phyloP scores from a whole-genome alignment of 1,139 yeast species.

The Geotrichum armillariae region DNA sequence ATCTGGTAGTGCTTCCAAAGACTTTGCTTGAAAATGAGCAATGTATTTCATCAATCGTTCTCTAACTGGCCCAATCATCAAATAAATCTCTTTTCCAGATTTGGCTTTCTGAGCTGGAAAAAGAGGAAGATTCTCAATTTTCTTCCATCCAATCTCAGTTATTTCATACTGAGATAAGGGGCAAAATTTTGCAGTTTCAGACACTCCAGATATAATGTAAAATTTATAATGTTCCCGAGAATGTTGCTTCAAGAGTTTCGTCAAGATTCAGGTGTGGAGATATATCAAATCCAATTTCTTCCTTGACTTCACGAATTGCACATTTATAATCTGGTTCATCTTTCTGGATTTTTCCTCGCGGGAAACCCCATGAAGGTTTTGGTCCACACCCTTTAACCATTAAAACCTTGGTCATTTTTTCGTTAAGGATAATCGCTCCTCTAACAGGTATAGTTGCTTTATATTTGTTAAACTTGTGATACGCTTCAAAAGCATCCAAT shows the following conservation, averaged over 20 bases:
- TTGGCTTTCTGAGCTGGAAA: no score
- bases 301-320: conserved; percentile 91
- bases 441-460: conserved; percentile 93
- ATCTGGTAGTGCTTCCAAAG: no score
- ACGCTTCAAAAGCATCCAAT: conserved; percentile 31
- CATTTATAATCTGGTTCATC: conserved; percentile 89
- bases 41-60: no score
- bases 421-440: conserved; percentile 87
- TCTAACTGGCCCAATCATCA: no score
- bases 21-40: no score
- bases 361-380: conserved; percentile 86
- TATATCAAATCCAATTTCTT: conserved; percentile 94
- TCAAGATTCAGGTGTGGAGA: conserved; percentile 63
- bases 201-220: conserved; percentile 73
- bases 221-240: conserved; percentile 87
- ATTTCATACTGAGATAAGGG: conserved; percentile 91
- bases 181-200: conserved; percentile 69
- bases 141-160: conserved; percentile 61
- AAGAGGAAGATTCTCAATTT: conserved; percentile 49
- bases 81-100: no score
- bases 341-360: conserved; percentile 94
- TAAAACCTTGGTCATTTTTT: conserved; percentile 65
- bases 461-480: conserved; percentile 65
- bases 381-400: conserved; percentile 86
- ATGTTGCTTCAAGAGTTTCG: conserved; percentile 78